These are phyloP conservation scores for Papiliotrema laurentii DNA, from an alignment of 1,284 basidiomycete genomes.

Conservation along the genomic window DNA sequence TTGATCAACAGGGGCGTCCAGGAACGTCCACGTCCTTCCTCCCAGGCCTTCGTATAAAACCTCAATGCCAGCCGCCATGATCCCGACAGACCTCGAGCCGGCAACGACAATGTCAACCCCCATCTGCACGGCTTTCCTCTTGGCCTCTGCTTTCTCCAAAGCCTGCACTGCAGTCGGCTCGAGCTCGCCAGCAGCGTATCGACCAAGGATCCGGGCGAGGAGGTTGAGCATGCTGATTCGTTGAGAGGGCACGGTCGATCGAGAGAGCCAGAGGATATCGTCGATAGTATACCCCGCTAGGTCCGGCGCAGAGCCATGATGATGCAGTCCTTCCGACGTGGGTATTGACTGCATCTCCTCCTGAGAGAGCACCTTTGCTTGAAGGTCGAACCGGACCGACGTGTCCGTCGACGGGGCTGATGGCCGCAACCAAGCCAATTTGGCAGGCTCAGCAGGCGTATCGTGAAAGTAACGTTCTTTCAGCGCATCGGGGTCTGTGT, in stretches of 20 bases:
- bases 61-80: constrained; percentile 33
- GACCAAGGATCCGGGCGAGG: constrained; percentile 57
- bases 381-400: constrained; percentile 63
- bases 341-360: constrained; percentile 53
- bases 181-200: constrained; percentile 7
- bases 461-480: constrained; percentile 77
- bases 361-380: constrained; percentile 61
- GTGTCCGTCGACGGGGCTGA: constrained; percentile 18
- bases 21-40: constrained; percentile 19
- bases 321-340: constrained; percentile 80
- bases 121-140: constrained; percentile 27
- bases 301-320: constrained; percentile 69
- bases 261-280: constrained; percentile 75
- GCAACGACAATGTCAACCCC: constrained; percentile 20
- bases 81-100: constrained; percentile 14
- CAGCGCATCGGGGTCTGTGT: constrained; percentile 80
- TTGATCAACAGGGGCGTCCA: constrained; percentile 6
- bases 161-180: constrained; percentile 6
- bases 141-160: constrained; percentile 6
- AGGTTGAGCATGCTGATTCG: constrained; percentile 75
- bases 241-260: constrained; percentile 79
- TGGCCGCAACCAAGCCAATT: constrained; percentile 72
- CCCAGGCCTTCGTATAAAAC: constrained; percentile 28
- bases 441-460: constrained; percentile 56
- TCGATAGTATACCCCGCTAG: constrained; percentile 83